Conservation (phyloP, 306 rosid species). For the Ceratonia siliqua region DNA sequence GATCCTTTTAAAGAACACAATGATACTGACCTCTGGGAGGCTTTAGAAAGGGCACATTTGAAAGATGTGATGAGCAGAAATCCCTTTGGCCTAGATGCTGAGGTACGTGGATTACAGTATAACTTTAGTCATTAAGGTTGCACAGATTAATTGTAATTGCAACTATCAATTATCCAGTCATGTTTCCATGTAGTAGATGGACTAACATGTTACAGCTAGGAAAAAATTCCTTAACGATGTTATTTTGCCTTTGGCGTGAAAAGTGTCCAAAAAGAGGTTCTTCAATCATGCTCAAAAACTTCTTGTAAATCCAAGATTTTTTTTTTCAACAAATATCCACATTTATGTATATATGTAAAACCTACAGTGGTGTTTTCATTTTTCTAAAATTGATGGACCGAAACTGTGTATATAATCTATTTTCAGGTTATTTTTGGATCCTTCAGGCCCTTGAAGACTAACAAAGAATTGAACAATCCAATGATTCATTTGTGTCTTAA, state of each 20-base stretch:
- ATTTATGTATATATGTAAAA: not conserved
- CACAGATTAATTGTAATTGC: not conserved
- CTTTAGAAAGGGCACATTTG: constrained; percentile 79
- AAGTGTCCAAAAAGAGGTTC: not conserved
- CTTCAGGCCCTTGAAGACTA: not conserved
- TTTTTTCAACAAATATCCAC: not conserved
- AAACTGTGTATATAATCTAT: not conserved
- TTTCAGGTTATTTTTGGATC: not conserved
- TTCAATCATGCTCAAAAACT: not conserved
- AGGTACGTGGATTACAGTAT: constrained; percentile 47
- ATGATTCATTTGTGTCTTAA: not conserved
- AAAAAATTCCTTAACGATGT: not conserved
- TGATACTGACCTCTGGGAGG: constrained; percentile 90
- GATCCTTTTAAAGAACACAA: constrained; percentile 82
- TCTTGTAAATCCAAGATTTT: not conserved
- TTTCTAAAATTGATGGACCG: not conserved
- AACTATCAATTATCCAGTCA: not conserved
- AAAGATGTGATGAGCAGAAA: constrained; percentile 70
- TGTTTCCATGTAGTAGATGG: not conserved
- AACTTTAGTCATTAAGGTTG: constrained; percentile 12
- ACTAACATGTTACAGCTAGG: not conserved
- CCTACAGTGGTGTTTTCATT: not conserved
- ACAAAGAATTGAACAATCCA: not conserved
- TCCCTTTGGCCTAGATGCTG: constrained; percentile 78
- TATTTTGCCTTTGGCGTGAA: not conserved